These are phyloP conservation scores for Pestalotiopsis sp. DNA, from an alignment of 2,329 filamentous ascomycete genomes.

Conservation along the genomic window DNA sequence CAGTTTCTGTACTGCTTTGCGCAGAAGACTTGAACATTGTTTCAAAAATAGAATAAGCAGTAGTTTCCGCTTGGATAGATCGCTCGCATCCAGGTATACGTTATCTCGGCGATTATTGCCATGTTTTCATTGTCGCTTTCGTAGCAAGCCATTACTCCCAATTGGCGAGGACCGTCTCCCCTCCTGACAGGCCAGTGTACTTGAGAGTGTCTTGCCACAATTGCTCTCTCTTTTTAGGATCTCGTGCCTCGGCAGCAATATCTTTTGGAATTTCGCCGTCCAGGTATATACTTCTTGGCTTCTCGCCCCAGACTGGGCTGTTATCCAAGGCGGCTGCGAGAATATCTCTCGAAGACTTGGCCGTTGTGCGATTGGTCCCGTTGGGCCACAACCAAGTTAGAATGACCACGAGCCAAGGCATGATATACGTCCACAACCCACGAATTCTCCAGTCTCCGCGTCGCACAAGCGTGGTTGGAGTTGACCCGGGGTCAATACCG, in stretches of 20 bases:
- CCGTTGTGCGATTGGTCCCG: conserved; percentile 26
- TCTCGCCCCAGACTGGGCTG: conserved; percentile 22
- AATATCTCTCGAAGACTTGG: conserved; percentile 31
- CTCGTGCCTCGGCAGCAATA: conserved; percentile 22
- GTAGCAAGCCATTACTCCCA: background rate
- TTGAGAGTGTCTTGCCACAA: conserved; percentile 22
- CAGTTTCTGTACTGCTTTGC: too few relatives aligned
- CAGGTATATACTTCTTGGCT: conserved; percentile 22
- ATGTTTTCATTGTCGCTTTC: background rate
- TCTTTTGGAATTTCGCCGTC: conserved; percentile 19
- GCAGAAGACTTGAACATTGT: background rate
- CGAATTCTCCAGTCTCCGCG: background rate
- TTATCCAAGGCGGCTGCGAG: conserved; percentile 28
- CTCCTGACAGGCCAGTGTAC: conserved; percentile 15
- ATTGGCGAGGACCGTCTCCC: background rate
- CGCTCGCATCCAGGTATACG: background rate
- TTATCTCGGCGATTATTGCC: background rate
- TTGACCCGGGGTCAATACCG: conserved; percentile 37
- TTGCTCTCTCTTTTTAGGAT: conserved; percentile 18
- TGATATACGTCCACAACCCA: background rate
- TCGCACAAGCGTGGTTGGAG: conserved; percentile 23
- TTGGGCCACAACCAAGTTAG: conserved; percentile 25
- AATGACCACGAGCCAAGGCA: background rate
- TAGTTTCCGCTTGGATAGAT: background rate
- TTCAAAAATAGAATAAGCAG: background rate